A percentile compares a stretch with the other conserved stretches of the same genome.
Conservation (phyloP, 2,329 filamentous ascomycete species). For the Anthostomella pinea region DNA sequence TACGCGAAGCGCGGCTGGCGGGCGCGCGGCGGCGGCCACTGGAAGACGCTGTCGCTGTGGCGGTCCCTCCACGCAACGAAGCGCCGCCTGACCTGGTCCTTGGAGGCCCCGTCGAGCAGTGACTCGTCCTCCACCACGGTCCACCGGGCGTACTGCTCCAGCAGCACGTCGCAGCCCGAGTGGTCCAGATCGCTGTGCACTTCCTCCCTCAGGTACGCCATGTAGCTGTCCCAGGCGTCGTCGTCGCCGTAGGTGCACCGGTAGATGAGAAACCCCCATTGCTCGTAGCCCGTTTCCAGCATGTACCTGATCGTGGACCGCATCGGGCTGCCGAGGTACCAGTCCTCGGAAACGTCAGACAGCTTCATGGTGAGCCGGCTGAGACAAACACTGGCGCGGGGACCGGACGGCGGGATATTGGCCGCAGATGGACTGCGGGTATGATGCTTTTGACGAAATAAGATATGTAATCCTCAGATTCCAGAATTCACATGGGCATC, state of each 20-base stretch:
- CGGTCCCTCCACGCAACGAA: conserved; percentile 4
- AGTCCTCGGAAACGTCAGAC: conserved; percentile 2
- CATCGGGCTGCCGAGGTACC: conserved; percentile 1
- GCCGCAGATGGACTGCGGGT: too few relatives aligned
- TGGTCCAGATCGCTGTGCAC: neutral
- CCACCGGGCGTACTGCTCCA: conserved; percentile 6
- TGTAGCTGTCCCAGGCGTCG: conserved; percentile 3
- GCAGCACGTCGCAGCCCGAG: conserved; percentile 1
- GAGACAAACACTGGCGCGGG: too few relatives aligned
- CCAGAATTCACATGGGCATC: too few relatives aligned
- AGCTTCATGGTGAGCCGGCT: conserved; percentile 5
- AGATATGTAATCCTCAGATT: too few relatives aligned
- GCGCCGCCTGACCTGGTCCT: conserved; percentile 4
- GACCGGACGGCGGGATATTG: too few relatives aligned
- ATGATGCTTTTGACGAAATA: too few relatives aligned
- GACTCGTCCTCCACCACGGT: conserved; percentile 3
- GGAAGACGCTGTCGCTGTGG: conserved; percentile 7
- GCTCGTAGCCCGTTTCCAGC: conserved; percentile 2
- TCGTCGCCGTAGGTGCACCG: conserved; percentile 7
- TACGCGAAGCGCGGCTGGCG: conserved; percentile 5
- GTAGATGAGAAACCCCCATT: conserved; percentile 6
- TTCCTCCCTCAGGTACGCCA: conserved; percentile 1
- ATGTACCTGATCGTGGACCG: neutral
- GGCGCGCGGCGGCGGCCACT: neutral
- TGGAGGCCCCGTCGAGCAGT: conserved; percentile 2